Evolutionary conservation across 306 rosid species (phyloP), one percentile per base, ranked within the genome.

Genomic region (Delonix regia): DNA sequence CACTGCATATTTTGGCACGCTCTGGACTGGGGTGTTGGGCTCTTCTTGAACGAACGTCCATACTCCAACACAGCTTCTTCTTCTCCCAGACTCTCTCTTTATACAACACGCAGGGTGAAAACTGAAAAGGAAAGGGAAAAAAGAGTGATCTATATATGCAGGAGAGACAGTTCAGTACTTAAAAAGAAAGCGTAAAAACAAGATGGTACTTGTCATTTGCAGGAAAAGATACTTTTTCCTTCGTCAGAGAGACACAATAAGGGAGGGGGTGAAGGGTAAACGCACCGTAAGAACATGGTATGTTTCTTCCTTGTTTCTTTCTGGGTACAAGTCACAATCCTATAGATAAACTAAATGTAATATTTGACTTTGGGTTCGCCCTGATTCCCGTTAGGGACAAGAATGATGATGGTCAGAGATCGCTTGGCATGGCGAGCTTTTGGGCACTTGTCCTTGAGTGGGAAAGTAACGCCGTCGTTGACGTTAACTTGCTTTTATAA

Each of bases 41-140:
- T 80, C 90, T 63, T 87, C 57, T 83, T 28, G 84, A 85, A 51
- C 77, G 73, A 49, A 69, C 80, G 5, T 91, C 97, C 95, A 91
- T 91, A 1, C 22, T 53, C 60, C 14, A 53, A 51, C 11, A 18
- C 57, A 0, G 7, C 10, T 61, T 41, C 39, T 76, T 59, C 75
- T 61, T 16, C 68, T 30, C 52, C 55, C 45, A 9, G 44, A 21
- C 7, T 60, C 9, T 11, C 53, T 34, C 75, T 51, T 62, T 70
- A 44, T 71, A 59, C 53, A 4, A 15, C 5, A 18, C 59, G 8
- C n/a, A 52, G 27, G 24, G 57, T 5, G 52, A 57, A 56, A 71
- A 48, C 0, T n/a, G 59, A 44, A 4, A 67, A 25, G 30, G 38
- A 30, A 71, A 11, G 41, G 6, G 78, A 42, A n/a, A 60, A 47